Evolutionary conservation across 345 rosid genomes (phyloP), one percentile per base, ranked within the genome.

Genomic region (Kandelia obovata): DNA sequence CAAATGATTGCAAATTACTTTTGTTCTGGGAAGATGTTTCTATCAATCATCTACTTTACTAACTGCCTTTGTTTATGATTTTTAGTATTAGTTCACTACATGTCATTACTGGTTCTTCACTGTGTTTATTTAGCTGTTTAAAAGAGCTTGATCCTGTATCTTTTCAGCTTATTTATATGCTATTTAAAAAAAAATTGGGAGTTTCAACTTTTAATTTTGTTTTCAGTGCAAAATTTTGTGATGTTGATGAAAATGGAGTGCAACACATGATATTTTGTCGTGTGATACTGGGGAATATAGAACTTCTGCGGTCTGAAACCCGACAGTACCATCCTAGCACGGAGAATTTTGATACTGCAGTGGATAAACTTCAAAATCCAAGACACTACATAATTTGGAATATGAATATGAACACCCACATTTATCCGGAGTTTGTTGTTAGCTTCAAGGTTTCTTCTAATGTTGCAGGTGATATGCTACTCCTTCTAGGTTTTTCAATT

Each of bases 221-320:
- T 64, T 72, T 66, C 90, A 95, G 99, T 86, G 96, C 91, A 51
- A 87, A 75, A 13, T 77, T 72, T 69, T 90, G 91, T 84, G 98
- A 86, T 92, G 77, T 82, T 87, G 99, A 95, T 73, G 94, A 92
- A 87, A 86, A 85, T 62, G 98, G 90, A 23, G 80, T 87, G 16
- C 83, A 74, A 17, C 72, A 90, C 75, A 67, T 95, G 79, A 78
- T 92, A 43, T 78, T 88, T 21, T 92, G 98, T 59, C 92, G 92
- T 73, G 91, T 92, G 62, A 87, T 95, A 76, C 72, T 92, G 96
- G 99, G 99, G 68, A 90, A 80, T 15, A 85, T 87, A 86, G 99
- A 92, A 81, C 84, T 65, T 70, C 77, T 95, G 65, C 67, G 74
- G 62, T 80, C 84, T 76, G 94, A 87, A 71, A 83, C 80, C 59